Conservation (phyloP, 805 yeast species). For the Candida dendrica region DNA sequence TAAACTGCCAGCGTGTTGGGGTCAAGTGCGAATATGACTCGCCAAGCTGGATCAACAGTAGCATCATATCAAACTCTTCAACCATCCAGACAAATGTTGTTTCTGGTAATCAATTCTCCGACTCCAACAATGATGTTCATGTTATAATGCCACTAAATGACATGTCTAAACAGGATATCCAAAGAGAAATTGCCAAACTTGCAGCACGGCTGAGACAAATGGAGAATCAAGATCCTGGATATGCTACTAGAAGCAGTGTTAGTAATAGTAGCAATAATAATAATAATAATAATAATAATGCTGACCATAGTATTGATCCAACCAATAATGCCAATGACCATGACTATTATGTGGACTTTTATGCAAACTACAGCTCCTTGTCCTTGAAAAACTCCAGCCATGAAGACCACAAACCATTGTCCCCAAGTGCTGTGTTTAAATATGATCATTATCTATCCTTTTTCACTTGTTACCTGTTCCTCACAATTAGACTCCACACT, state of each 20-base stretch:
- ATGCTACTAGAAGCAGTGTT: too few species aligned
- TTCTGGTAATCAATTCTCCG: too few species aligned
- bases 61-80: not conserved
- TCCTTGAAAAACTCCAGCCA: slow-evolving; percentile 12
- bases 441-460: slow-evolving; percentile 14
- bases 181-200: not conserved
- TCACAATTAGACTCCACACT: slow-evolving; percentile 6
- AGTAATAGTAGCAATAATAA: too few species aligned
- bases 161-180: not conserved
- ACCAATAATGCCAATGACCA: not conserved
- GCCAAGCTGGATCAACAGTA: not conserved
- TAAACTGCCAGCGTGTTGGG: not conserved
- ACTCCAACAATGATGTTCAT: too few species aligned
- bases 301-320: not conserved
- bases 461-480: slow-evolving; percentile 8
- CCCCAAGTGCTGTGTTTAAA: slow-evolving; percentile 8
- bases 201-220: not conserved
- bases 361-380: slow-evolving; percentile 8
- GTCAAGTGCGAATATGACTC: not conserved
- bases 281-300: not conserved
- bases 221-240: not conserved
- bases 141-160: not conserved
- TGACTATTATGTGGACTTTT: slow-evolving; percentile 8
- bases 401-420: slow-evolving; percentile 17
- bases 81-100: not conserved